A percentile compares a stretch with the other conserved stretches of the same genome.
phyloP scores from a whole-genome alignment of 768 basidiomycete species.

The Trametes maxima region DNA sequence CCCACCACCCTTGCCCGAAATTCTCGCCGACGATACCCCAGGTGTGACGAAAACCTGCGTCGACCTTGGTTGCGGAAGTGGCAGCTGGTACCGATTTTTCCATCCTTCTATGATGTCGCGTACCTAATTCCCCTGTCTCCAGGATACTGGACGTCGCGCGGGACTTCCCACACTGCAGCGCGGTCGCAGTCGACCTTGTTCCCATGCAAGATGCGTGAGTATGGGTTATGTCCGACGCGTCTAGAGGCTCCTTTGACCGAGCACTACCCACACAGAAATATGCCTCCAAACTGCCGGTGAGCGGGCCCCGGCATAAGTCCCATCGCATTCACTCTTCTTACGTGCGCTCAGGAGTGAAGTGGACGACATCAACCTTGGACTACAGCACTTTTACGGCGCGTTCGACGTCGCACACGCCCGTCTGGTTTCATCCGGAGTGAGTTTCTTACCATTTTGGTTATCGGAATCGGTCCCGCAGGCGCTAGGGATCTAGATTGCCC shows the following conservation, averaged over 20 bases:
- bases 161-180: slow-evolving; percentile 68
- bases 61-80: slow-evolving; percentile 81
- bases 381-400: slow-evolving; percentile 79
- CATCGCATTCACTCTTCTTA: background rate
- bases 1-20: slow-evolving; percentile 54
- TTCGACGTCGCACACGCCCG: slow-evolving; percentile 78
- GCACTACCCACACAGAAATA: slow-evolving; percentile 43
- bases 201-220: slow-evolving; percentile 76
- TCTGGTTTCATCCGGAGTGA: slow-evolving; percentile 71
- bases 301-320: slow-evolving; percentile 1
- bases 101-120: background rate
- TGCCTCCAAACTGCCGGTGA: slow-evolving; percentile 75
- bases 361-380: slow-evolving; percentile 82
- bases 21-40: slow-evolving; percentile 61
- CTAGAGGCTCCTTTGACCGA: slow-evolving; percentile 11
- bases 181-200: slow-evolving; percentile 78
- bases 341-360: slow-evolving; percentile 63
- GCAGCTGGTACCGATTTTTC: slow-evolving; percentile 58
- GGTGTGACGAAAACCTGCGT: slow-evolving; percentile 64
- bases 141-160: slow-evolving; percentile 79
- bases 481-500: slow-evolving; percentile 9
- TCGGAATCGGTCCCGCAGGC: slow-evolving; percentile 18
- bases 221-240: slow-evolving; percentile 10
- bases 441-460: slow-evolving; percentile 31
- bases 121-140: slow-evolving; percentile 14